Evolutionary conservation across 225 moss, liverwort and hornwort species (phyloP).

Genomic region (Bryoerythrophyllum caledonicum): DNA sequence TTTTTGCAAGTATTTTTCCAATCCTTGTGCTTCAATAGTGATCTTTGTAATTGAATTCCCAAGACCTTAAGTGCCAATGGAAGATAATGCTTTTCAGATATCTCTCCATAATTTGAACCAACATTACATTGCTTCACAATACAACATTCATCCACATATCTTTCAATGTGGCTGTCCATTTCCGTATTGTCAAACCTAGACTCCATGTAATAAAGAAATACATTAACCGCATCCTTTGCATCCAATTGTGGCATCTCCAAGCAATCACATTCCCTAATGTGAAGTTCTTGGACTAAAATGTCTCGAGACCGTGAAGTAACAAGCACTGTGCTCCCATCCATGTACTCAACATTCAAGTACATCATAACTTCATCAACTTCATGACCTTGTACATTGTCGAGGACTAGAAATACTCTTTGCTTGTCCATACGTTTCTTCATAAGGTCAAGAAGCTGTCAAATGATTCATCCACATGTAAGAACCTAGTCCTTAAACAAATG

Average conservation of each 20-base stretch:
- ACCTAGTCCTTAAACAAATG: too few species aligned
- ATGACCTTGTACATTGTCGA: not conserved
- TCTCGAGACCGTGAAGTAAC: not conserved
- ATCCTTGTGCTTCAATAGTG: not conserved
- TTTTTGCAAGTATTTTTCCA: not conserved
- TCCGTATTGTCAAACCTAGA: not conserved
- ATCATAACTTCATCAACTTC: not conserved
- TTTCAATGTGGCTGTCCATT: not conserved
- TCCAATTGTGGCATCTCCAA: not conserved
- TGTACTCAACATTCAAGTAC: not conserved
- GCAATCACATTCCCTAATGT: not conserved
- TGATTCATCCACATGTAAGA: not conserved
- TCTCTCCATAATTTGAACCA: not conserved
- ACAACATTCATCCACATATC: not conserved
- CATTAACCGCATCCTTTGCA: not conserved
- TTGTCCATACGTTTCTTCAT: not conserved
- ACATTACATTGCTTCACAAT: not conserved
- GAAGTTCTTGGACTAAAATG: not conserved
- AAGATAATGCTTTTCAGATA: not conserved
- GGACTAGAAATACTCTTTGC: conserved; percentile 7
- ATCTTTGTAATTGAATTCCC: not conserved
- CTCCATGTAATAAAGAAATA: not conserved
- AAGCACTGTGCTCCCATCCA: not conserved
- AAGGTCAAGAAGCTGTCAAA: not conserved
- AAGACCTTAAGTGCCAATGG: not conserved